Percentiles rank a stretch among this genome's conserved stretches.
phyloP scores from a whole-genome alignment of 2,329 filamentous ascomycete species.

The Diplodia sapinea region DNA sequence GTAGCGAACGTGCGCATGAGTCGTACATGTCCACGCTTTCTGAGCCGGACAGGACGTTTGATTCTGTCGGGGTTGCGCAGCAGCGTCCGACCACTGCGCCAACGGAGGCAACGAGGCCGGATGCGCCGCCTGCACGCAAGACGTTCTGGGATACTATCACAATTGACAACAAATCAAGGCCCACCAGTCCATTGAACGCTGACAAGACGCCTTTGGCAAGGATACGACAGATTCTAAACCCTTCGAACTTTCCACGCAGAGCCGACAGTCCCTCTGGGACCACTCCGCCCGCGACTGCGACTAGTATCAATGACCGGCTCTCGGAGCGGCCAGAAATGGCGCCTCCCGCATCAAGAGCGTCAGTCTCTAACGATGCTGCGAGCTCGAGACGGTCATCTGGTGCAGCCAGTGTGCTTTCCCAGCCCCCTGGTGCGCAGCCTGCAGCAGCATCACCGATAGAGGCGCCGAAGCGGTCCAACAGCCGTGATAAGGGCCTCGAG shows the following conservation, averaged over 20 bases:
- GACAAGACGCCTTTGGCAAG: conserved; percentile 30
- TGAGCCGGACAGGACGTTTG: conserved; percentile 11
- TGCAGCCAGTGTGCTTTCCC: conserved; percentile 28
- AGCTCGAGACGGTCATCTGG: conserved; percentile 29
- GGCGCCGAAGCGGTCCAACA: conserved; percentile 27
- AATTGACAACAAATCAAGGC: conserved; percentile 24
- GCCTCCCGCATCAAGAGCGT: conserved; percentile 27
- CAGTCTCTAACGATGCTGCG: conserved; percentile 24
- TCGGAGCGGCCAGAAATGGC: conserved; percentile 30
- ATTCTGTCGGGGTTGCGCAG: neutral
- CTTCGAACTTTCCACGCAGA: conserved; percentile 16
- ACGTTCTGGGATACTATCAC: conserved; percentile 29
- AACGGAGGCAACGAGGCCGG: conserved; percentile 3
- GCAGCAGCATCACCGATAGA: conserved; percentile 13
- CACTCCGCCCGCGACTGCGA: conserved; percentile 13
- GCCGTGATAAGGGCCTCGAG: conserved; percentile 30
- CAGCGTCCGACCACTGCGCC: conserved; percentile 20
- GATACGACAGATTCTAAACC: conserved; percentile 31
- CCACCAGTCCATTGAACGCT: conserved; percentile 22
- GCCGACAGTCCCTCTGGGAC: conserved; percentile 16
- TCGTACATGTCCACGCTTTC: conserved; percentile 21
- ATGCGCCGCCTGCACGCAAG: conserved; percentile 17
- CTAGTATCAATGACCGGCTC: conserved; percentile 13
- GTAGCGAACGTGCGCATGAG: conserved; percentile 21
- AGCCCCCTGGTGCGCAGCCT: neutral